Base-by-base conservation (phyloP, 1,139 yeast species). In the Zygoascus meyerae region DNA sequence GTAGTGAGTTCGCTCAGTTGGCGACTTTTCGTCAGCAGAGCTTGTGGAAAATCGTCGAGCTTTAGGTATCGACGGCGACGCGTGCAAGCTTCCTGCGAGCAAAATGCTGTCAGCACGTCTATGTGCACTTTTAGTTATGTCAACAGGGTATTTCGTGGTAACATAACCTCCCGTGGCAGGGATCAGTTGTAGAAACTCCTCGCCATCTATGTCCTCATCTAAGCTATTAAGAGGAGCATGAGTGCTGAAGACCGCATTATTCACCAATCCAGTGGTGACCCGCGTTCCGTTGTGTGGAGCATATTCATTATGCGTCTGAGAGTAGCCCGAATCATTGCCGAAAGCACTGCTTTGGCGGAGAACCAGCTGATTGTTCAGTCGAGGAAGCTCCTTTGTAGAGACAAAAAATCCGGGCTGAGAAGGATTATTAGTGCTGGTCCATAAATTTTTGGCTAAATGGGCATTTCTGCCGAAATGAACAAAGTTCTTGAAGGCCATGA, bases 351-450 rank as follows among this genome's bases (percentile, higher is more conserved):
- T 45, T 38, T 41, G 43, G 26, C 64, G 55, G 29, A 52, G 51
- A 16, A 61, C 62, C 18, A 68, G 57, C 55, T 66, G 71, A 7
- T 63, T 58, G 54, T 68, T 70, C 50, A 67, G 71, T 18, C 71
- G 60, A 30, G 64, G 63, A 40, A 67, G 62, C 50, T 68, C 71
- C 42, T 61, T 65, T 3, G 72, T 69, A 12, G 72, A 61, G 35
- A 67, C 64, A 47, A 69, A 69, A 50, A 69, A 69, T 10, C 66
- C 63, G 45, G 64, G 66, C 47, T 60, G 62, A 5, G 62, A 34
- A 28, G 56, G 55, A 44, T 55, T 52, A 31, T 47, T 44, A 14
- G 40, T 34, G 45, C 52, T 40, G 14, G 62, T 50, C 64, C 68
- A 66, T 29, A 67, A 52, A 44, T 60, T 58, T 50, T 65, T 61